Conservation (phyloP, 2,329 filamentous ascomycete genomes). For the Hirsutella minnesotensis region DNA sequence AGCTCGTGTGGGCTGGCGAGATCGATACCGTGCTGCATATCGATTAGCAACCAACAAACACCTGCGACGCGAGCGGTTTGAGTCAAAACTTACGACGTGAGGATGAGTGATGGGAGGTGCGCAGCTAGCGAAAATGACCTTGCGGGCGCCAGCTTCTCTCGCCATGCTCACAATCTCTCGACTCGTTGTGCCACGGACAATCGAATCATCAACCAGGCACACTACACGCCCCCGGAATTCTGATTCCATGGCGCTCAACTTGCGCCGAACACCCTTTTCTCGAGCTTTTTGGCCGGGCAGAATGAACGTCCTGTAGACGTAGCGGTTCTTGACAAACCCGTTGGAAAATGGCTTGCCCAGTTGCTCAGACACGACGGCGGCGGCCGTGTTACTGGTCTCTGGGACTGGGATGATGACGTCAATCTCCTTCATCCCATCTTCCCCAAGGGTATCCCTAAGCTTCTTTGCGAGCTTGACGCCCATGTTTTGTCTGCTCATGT, state of each 20-base stretch:
- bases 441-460: constrained; percentile 54
- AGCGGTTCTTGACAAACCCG: constrained; percentile 82
- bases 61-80: neutral
- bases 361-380: constrained; percentile 61
- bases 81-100: constrained; percentile 61
- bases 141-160: constrained; percentile 67
- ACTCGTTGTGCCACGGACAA: constrained; percentile 49
- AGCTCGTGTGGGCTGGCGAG: constrained; percentile 30
- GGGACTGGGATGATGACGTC: constrained; percentile 73
- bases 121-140: constrained; percentile 74
- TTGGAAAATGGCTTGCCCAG: constrained; percentile 68
- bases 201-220: constrained; percentile 77
- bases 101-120: constrained; percentile 73
- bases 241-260: constrained; percentile 74
- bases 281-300: constrained; percentile 61
- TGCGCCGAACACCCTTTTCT: constrained; percentile 78
- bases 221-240: constrained; percentile 77
- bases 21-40: constrained; percentile 30
- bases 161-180: constrained; percentile 46
- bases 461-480: constrained; percentile 67
- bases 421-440: constrained; percentile 61
- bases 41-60: neutral
- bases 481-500: constrained; percentile 78
- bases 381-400: constrained; percentile 67
- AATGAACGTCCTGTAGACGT: constrained; percentile 81